Evolutionary conservation across 345 rosid genomes (phyloP).

Genomic region (Mercurialis annua): DNA sequence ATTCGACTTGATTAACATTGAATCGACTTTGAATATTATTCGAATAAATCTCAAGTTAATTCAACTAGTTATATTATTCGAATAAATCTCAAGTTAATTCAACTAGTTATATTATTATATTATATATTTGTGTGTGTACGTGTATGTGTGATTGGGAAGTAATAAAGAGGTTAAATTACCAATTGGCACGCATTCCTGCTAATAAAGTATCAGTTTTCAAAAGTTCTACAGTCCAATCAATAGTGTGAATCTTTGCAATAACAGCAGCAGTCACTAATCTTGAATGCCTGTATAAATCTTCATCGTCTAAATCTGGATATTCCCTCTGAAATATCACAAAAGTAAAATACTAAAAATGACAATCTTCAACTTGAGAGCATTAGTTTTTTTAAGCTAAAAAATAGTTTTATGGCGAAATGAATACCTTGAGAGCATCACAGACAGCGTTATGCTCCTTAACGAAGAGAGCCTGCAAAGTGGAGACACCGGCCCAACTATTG

Average conservation of each 20-base stretch:
- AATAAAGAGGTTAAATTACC: conserved; percentile 34
- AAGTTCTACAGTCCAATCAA: conserved; percentile 69
- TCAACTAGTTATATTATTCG: no score
- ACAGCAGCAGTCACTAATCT: conserved; percentile 62
- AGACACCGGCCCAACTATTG: conserved; percentile 54
- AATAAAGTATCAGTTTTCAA: conserved; percentile 51
- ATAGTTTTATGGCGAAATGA: no score
- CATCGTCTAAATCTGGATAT: conserved; percentile 39
- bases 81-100: no score
- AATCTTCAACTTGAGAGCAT: no score
- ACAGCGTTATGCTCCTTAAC: conserved; percentile 51
- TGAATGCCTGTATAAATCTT: conserved; percentile 46
- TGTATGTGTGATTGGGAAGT: no score
- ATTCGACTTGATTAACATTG: no score
- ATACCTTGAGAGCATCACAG: conserved; percentile 52
- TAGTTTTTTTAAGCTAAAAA: no score
- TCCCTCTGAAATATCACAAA: conserved; percentile 26
- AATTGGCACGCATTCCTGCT: conserved; percentile 58
- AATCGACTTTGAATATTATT: no score
- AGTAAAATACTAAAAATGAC: neutral
- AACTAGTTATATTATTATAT: no score
- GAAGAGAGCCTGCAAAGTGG: conserved; percentile 49
- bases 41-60: no score
- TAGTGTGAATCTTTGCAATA: conserved; percentile 63
- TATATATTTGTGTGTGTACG: no score